Base-by-base conservation (phyloP, 176 grass and related monocot species). In the Oryza coarctata region DNA sequence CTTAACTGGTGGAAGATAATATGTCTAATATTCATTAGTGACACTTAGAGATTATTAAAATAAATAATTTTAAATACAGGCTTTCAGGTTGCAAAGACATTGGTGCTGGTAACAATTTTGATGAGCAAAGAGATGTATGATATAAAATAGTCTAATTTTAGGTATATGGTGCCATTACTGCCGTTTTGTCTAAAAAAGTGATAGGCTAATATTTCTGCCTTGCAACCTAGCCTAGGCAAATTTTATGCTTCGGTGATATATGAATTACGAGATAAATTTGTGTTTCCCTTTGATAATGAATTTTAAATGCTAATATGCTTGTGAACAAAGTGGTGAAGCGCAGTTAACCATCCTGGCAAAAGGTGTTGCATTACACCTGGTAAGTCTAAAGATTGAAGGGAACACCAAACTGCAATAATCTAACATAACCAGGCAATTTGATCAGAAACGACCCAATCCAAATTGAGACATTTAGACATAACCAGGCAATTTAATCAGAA, bases 381-480 rank as follows among this genome's bases (percentile, higher is more conserved):
- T 49, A 33, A 68, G 30, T 44, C 28, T 68, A 49, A 80, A 52
- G 41, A 50, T 50, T 9, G 18, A 68, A 55, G 12, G 30, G 47
- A 80, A 80, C 45, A 13, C 3, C 15, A 35, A 50, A 77, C 26
- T 27, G 36, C 29, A 32, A 13, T 20, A 74, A 52, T 27, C 31
- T 68, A 75, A 12, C 15, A 71, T 72, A 34, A 79, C 22, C 6
- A 77, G 27, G 29, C 1, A 22, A 80, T 81, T 50, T 45, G n/a
- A 10, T 83, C 58, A 60, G 41, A 49, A 13, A 22, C 0, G 27
- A 86, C 58, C 26, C 25, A 31, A 65, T 81, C 65, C 39, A 34
- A 73, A 73, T 26, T 65, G 11, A 83, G 74, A 71, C 64, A 43
- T 72, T 58, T 80, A 55, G 12, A 12, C 15, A 71, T 72, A 34